Conservation (phyloP, 1,139 yeast genomes). For the Diutina catenulata region DNA sequence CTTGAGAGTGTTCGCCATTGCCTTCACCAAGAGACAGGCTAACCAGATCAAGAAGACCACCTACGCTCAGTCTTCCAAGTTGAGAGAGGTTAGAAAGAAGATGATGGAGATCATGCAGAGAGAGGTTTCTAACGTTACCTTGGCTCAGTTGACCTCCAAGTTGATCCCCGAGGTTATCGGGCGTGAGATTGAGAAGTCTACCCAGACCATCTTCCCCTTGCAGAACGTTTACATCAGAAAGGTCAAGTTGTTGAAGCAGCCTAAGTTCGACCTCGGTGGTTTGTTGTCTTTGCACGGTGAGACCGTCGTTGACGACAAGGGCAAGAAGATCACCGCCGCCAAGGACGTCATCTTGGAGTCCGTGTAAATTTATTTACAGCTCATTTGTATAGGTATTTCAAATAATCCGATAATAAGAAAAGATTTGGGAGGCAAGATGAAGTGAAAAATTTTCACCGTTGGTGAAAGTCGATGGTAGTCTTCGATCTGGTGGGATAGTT, state of each 20-base stretch:
- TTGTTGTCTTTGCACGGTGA: conserved; percentile 88
- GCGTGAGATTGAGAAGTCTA: conserved; percentile 81
- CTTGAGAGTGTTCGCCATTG: conserved; percentile 80
- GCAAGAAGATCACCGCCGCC: conserved; percentile 76
- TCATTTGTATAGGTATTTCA: not conserved
- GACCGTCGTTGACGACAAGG: conserved; percentile 71
- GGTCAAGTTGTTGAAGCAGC: conserved; percentile 85
- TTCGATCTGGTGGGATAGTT: too few species aligned
- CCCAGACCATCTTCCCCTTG: conserved; percentile 76
- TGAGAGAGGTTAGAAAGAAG: conserved; percentile 76
- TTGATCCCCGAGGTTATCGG: conserved; percentile 87
- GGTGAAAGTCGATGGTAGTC: too few species aligned
- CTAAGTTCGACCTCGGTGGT: conserved; percentile 84
- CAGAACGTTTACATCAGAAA: conserved; percentile 89
- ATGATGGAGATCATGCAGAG: conserved; percentile 78
- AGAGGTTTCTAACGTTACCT: conserved; percentile 74
- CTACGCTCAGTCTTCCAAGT: conserved; percentile 83
- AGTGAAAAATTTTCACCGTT: too few species aligned
- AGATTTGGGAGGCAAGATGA: not conserved
- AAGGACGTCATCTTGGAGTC: conserved; percentile 71
- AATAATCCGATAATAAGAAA: too few species aligned
- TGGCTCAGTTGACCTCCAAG: conserved; percentile 80
- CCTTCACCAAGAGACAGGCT: conserved; percentile 84
- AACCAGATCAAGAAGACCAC: conserved; percentile 87
- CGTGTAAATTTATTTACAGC: conserved; percentile 10